Evolutionary conservation across 2,329 filamentous ascomycete genomes (phyloP).

Genomic region (Chaetomiaceae sp.): DNA sequence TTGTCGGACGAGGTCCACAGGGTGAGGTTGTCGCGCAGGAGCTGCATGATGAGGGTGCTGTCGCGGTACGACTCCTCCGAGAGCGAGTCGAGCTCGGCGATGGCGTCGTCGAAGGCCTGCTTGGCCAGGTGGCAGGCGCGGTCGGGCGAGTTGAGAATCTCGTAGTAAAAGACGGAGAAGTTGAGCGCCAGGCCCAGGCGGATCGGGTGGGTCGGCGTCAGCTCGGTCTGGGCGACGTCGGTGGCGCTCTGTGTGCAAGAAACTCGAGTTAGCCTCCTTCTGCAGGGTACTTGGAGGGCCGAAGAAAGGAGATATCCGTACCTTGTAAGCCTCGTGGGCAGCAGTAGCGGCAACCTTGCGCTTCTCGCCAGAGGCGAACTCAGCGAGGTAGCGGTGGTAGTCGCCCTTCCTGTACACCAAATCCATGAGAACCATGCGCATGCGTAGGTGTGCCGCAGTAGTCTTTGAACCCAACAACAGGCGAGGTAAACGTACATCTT

Average conservation of each 20-base stretch:
- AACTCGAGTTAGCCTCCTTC: constrained; percentile 7
- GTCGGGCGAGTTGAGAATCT: constrained; percentile 97
- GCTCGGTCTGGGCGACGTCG: constrained; percentile 95
- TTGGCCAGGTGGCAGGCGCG: constrained; percentile 97
- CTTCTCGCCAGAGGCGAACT: constrained; percentile 90
- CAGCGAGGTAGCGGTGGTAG: constrained; percentile 91
- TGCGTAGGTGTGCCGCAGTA: too few species aligned
- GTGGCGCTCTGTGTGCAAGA: constrained; percentile 67
- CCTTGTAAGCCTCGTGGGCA: constrained; percentile 96
- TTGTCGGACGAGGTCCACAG: constrained; percentile 95
- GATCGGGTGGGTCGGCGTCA: constrained; percentile 96
- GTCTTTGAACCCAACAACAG: background rate
- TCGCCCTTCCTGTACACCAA: constrained; percentile 73
- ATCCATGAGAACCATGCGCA: constrained; percentile 1
- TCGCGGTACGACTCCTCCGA: constrained; percentile 98
- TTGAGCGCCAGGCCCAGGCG: constrained; percentile 95
- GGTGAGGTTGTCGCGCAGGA: constrained; percentile 95
- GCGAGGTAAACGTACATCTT: constrained; percentile 72
- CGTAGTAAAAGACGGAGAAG: constrained; percentile 99
- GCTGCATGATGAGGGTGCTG: constrained; percentile 98
- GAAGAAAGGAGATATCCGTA: constrained; percentile 30
- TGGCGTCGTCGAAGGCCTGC: constrained; percentile 98
- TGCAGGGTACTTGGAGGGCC: background rate
- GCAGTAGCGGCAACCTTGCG: constrained; percentile 81
- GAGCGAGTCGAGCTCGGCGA: constrained; percentile 95